These are phyloP conservation scores for Fusarium albosuccineum DNA, from an alignment of 2,329 filamentous ascomycete genomes.

Conservation along the genomic window DNA sequence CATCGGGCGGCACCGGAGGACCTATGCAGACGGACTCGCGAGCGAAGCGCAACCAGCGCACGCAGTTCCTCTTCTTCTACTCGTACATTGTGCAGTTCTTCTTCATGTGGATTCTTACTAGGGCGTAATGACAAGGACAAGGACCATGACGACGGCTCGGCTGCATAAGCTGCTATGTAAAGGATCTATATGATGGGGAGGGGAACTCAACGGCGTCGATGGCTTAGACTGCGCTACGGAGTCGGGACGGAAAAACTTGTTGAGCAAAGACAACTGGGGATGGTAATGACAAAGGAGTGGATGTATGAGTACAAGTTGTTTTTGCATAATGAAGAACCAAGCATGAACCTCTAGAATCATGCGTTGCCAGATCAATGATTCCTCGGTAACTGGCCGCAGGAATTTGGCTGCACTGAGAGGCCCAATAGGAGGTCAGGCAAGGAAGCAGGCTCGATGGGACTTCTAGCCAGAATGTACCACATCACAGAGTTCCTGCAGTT, in stretches of 20 bases:
- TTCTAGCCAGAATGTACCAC: conserved; percentile 4
- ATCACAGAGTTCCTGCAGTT: background rate
- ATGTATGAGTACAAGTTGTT: conserved; percentile 32
- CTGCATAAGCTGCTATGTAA: conserved; percentile 6
- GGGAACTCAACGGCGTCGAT: conserved; percentile 13
- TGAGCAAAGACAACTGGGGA: conserved; percentile 4
- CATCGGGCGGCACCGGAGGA: conserved; percentile 72
- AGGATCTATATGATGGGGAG: conserved; percentile 4
- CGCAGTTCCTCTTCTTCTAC: conserved; percentile 93
- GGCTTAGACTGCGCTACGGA: conserved; percentile 1
- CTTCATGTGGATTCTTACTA: conserved; percentile 86
- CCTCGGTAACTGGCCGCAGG: background rate
- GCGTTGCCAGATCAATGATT: background rate
- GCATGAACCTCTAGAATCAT: conserved; percentile 18
- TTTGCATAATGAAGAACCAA: conserved; percentile 27
- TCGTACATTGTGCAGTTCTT: conserved; percentile 93
- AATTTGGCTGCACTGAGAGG: background rate
- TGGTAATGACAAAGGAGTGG: conserved; percentile 31
- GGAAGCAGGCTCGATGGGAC: background rate
- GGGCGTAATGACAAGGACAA: conserved; percentile 50
- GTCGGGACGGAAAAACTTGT: conserved; percentile 6
- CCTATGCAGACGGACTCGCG: conserved; percentile 80
- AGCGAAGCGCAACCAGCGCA: conserved; percentile 87
- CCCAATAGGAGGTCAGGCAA: background rate
- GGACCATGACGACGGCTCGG: conserved; percentile 7